Evolutionary conservation across 2,329 filamentous ascomycete genomes (phyloP).

Genomic region (Neofusicoccum laricinum): DNA sequence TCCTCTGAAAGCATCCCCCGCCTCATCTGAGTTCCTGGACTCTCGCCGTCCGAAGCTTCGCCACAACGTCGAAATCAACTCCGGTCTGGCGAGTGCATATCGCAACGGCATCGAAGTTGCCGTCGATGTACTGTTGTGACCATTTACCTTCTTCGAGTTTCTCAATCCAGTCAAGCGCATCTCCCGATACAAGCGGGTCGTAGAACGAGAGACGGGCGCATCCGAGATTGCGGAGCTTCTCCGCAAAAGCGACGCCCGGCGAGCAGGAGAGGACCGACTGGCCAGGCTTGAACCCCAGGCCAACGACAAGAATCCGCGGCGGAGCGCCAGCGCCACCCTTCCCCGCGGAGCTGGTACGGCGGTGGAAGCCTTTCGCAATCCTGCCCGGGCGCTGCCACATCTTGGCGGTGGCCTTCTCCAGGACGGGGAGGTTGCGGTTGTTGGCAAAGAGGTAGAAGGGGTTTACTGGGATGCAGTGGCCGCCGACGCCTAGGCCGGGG

Average conservation of each 20-base stretch:
- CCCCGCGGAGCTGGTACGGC: neutral
- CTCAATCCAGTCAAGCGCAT: constrained; percentile 40
- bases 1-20: neutral
- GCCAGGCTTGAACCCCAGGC: constrained; percentile 52
- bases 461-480: constrained; percentile 57
- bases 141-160: constrained; percentile 42
- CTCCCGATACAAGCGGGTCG: constrained; percentile 46
- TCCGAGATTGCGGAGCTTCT: constrained; percentile 30
- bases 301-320: constrained; percentile 51
- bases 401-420: constrained; percentile 44
- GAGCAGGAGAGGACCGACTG: constrained; percentile 50
- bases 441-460: constrained; percentile 52
- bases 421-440: constrained; percentile 42
- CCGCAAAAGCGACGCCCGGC: constrained; percentile 45
- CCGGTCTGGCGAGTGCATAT: constrained; percentile 44
- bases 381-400: constrained; percentile 41
- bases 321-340: constrained; percentile 9
- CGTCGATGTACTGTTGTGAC: constrained; percentile 34
- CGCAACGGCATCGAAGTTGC: constrained; percentile 45
- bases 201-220: constrained; percentile 45
- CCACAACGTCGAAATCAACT: constrained; percentile 42
- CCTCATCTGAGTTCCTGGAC: constrained; percentile 28
- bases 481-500: constrained; percentile 52
- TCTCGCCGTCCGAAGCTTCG: constrained; percentile 29
- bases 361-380: constrained; percentile 23